Evolutionary conservation across 148 eudicot genomes (phyloP).

Genomic region (Arctostaphylos glauca): DNA sequence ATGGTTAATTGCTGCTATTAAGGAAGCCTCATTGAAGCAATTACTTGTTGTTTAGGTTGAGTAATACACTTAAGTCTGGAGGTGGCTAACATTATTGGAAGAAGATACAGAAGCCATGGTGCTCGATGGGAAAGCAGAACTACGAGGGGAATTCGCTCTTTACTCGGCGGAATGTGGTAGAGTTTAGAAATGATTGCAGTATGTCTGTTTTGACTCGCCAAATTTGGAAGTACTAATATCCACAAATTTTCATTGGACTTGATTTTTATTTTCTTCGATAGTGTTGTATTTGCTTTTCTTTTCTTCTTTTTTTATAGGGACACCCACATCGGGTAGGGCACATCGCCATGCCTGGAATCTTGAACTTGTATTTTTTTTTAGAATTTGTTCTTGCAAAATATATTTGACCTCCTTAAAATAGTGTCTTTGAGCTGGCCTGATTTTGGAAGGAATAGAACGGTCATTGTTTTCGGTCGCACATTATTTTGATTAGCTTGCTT

Average conservation of each 20-base stretch:
- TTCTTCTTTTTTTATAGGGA: too few relatives aligned
- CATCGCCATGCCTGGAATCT: too few relatives aligned
- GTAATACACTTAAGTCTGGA: conserved; percentile 86
- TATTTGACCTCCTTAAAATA: too few relatives aligned
- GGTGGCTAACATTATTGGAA: conserved; percentile 40
- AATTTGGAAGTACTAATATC: not conserved
- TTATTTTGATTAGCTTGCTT: too few relatives aligned
- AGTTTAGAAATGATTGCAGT: conserved; percentile 7
- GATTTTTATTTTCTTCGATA: not conserved
- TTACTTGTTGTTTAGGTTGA: conserved; percentile 56
- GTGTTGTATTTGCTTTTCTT: too few relatives aligned
- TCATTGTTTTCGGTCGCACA: too few relatives aligned
- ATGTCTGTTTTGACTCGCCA: not conserved
- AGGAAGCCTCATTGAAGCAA: not conserved
- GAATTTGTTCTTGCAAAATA: too few relatives aligned
- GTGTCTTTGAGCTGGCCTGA: too few relatives aligned
- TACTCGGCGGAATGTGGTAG: not conserved
- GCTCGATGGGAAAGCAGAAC: conserved; percentile 1
- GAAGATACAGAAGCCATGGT: conserved; percentile 1
- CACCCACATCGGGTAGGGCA: too few relatives aligned
- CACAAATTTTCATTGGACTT: not conserved
- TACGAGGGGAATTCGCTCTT: not conserved
- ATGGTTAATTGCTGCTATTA: not conserved
- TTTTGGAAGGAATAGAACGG: too few relatives aligned
- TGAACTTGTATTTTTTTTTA: too few relatives aligned